These are phyloP conservation scores for Boletellus emodensis DNA, from an alignment of 768 basidiomycete genomes.

Conservation along the genomic window DNA sequence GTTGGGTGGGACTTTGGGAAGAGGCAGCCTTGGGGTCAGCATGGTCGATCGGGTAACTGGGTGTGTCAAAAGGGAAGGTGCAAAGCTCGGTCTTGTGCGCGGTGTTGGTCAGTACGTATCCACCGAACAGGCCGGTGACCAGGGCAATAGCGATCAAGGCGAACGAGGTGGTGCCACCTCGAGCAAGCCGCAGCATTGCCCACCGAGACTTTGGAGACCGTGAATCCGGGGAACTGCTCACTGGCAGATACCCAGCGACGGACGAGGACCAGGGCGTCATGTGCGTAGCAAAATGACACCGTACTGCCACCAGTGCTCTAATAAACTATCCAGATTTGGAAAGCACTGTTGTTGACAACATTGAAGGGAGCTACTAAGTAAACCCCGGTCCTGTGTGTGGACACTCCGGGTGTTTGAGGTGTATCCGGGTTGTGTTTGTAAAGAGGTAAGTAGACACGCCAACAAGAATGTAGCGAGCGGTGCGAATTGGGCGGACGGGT, in stretches of 20 bases:
- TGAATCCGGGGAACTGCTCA: conserved; percentile 10
- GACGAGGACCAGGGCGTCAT: conserved; percentile 2
- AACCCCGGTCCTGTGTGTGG: too few relatives aligned
- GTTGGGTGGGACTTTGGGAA: not conserved
- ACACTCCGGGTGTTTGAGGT: too few relatives aligned
- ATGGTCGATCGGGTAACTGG: not conserved
- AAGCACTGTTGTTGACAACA: not conserved
- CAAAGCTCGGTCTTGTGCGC: conserved; percentile 17
- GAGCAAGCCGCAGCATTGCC: conserved; percentile 12
- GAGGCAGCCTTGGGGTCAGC: not conserved
- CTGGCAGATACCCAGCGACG: conserved; percentile 20
- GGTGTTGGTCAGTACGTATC: conserved; percentile 21
- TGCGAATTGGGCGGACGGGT: too few relatives aligned
- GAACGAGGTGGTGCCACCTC: conserved; percentile 13
- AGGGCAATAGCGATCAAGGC: conserved; percentile 20
- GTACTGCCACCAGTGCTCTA: not conserved
- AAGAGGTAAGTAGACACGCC: too few relatives aligned
- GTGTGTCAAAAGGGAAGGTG: conserved; percentile 13
- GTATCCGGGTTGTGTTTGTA: too few relatives aligned
- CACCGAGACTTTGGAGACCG: conserved; percentile 5
- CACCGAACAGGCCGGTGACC: conserved; percentile 24
- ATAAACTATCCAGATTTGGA: not conserved
- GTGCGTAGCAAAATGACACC: not conserved
- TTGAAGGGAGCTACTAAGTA: too few relatives aligned
- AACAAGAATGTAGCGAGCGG: too few relatives aligned